Conservation (phyloP, 202 grass and related monocot genomes). For the Zizania palustris region DNA sequence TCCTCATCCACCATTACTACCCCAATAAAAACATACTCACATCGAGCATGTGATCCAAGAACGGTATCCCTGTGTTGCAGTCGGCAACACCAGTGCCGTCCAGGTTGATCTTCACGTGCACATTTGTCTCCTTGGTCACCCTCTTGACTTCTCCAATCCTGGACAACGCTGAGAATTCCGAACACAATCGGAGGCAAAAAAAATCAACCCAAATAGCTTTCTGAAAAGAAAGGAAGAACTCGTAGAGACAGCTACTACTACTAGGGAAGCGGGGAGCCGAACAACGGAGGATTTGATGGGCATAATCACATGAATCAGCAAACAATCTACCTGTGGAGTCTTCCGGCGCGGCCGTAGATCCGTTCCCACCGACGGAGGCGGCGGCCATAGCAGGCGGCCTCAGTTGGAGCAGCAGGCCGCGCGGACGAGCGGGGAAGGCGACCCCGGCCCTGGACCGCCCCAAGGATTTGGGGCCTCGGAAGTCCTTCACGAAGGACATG, state of each 20-base stretch:
- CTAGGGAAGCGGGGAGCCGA: neutral
- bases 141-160: slow-evolving; percentile 77
- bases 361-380: slow-evolving; percentile 32
- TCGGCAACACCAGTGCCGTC: slow-evolving; percentile 52
- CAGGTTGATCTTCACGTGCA: slow-evolving; percentile 85
- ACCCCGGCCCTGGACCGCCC: neutral
- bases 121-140: slow-evolving; percentile 88
- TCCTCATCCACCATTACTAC: neutral
- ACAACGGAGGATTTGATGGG: neutral
- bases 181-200: neutral
- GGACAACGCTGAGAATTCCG: slow-evolving; percentile 35
- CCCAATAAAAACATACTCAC: slow-evolving; percentile 46
- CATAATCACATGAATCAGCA: neutral
- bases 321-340: too few relatives aligned
- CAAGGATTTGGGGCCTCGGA: slow-evolving; percentile 8
- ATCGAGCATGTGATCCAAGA: slow-evolving; percentile 96
- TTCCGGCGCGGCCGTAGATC: neutral
- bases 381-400: slow-evolving; percentile 36
- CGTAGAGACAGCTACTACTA: neutral
- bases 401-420: slow-evolving; percentile 1
- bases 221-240: neutral
- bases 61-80: slow-evolving; percentile 27
- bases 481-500: neutral
- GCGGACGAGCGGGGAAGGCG: neutral
- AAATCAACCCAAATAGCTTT: neutral